Evolutionary conservation across 345 rosid species (phyloP), one percentile per base, ranked within the genome.

Genomic region (Durio zibethinus): DNA sequence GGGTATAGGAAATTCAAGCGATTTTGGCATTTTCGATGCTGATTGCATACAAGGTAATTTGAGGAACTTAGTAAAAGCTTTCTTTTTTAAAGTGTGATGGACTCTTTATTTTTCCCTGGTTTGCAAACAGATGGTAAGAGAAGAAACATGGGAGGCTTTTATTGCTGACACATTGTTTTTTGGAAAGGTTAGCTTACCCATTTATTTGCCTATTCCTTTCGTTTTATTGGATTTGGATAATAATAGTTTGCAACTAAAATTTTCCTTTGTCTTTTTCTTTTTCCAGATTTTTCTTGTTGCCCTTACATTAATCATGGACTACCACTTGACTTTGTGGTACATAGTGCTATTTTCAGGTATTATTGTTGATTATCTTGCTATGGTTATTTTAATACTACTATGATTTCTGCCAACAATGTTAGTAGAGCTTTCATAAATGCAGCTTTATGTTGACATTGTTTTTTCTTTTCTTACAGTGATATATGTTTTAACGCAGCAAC

Each of bases 61-160:
- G 4, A 15, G 15, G 12, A 45, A 64, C 27, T 64, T 21, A 23
- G 12, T 15, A 20, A 31, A 29, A 50, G 0, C 25, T 29, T n/a
- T n/a, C n/a, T 18, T 4, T 12, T 61, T 31, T 2, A 2, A 16
- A 45, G 38, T 43, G 5, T 29, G 20, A 74, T 43, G 18, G 0
- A 12, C 40, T 16, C 21, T 18, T n/a, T n/a, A 2, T 47, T 35
- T 21, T 53, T 33, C 31, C 8, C 12, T 27, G 31, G 45, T 78
- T 75, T 82, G 59, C 79, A 29, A 74, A 23, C 82, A 94, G 98
- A 74, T 84, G 33, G 91, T 85, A 75, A 89, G 82, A 75, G 92
- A 84, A 65, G 98, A 94, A 79, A 87, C 95, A 31, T 90, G 95
- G 97, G 98, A 93, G 72, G 93, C 86, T 21, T 84, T 90, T 66